Percentiles rank a stretch among this genome's conserved stretches.
Evolutionary conservation across 2,329 filamentous ascomycete species (phyloP).

Genomic region (Chaetomium olivaceum): DNA sequence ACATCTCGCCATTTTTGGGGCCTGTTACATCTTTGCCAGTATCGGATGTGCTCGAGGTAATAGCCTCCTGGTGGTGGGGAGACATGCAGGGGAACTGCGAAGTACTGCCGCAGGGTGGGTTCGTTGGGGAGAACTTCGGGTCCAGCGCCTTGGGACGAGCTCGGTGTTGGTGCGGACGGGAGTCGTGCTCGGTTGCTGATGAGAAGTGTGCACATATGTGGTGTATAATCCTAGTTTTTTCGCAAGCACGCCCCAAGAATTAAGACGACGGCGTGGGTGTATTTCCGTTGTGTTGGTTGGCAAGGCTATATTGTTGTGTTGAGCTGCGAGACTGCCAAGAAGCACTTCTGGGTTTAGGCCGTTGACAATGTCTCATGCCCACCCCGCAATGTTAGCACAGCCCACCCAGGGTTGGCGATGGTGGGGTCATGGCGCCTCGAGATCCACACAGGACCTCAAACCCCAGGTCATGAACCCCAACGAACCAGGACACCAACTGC

Average conservation of each 20-base stretch:
- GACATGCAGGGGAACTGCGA: conserved; percentile 32
- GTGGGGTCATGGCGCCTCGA: not conserved
- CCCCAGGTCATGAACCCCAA: not conserved
- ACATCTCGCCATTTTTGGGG: conserved; percentile 20
- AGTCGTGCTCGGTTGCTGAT: not conserved
- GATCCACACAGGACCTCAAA: not conserved
- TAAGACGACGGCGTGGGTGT: not conserved
- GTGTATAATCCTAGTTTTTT: not conserved
- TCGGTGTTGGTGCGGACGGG: not conserved
- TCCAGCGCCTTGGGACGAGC: not conserved
- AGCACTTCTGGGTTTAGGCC: not conserved
- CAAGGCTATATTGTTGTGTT: not conserved
- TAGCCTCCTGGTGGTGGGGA: conserved; percentile 30
- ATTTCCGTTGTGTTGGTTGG: not conserved
- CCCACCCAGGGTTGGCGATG: not conserved
- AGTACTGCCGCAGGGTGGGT: not conserved
- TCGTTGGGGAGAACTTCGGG: not conserved
- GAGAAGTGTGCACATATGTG: not conserved
- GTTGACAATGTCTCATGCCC: not conserved
- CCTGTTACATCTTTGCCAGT: conserved; percentile 22
- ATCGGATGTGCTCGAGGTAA: conserved; percentile 28
- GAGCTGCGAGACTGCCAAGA: no score
- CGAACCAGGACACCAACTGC: no score
- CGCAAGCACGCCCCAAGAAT: not conserved
- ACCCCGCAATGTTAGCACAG: not conserved